Base-by-base conservation (phyloP, 192 early-diverging fungal species). In the Linderina pennispora region DNA sequence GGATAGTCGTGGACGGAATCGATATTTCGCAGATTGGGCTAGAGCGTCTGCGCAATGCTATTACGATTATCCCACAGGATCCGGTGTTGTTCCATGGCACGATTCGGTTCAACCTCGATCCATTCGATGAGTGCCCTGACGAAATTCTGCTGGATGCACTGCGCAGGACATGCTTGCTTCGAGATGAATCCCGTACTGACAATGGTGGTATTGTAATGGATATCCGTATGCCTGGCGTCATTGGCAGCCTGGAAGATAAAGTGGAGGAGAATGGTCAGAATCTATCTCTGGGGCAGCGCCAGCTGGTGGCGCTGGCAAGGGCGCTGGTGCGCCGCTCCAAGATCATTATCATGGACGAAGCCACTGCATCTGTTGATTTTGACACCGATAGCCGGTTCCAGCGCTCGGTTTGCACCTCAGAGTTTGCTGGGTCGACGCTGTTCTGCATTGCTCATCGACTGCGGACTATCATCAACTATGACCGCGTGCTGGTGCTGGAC, bases 381-480 rank as follows among this genome's bases (percentile, higher is more conserved):
- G 72, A 78, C 40, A 91, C 87, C 0, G 91, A 94, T 48, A 77
- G 74, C 16, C 75, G 74, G 33, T 90, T 93, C 53, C 90, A 93
- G 54, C 47, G 54, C 10, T 86, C 89, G 2, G 88, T 94, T 41
- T 80, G 87, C n/a, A 77, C 80, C 41, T 11, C 28, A 5, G 72
- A 79, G 36, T 84, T 90, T 48, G 54, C 62, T 18, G 50, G 82
- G 22, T 66, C 77, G 2, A 84, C 91, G 0, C 53, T 94, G 15
- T 53, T 94, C 5, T 81, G 78, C 26, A 87, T 94, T 53, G 91
- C 91, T 6, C 91, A 94, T 58, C 75, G 90, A 34, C 55, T 89
- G 22, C 62, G 78, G 23, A 88, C 88, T 1, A 78, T 91, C 35
- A 80, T 79, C 9, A 81, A 82, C 40, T 89, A 86, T 56, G 88